Conservation (phyloP, 2,329 filamentous ascomycete genomes). For the Aspergillus sp. region DNA sequence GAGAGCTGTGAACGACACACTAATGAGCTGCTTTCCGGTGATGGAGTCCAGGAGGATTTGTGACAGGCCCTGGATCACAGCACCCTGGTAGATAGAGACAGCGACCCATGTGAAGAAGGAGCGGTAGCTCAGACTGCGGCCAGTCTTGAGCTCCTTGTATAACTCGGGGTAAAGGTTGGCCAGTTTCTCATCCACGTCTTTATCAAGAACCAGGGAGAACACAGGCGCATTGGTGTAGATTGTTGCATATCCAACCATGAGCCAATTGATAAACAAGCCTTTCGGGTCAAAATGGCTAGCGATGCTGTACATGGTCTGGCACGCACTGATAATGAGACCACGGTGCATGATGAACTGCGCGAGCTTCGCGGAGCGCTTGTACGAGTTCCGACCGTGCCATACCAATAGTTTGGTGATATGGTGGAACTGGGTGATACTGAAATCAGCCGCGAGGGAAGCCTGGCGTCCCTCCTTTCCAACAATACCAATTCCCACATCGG, state of each 20-base stretch:
- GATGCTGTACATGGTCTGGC: slow-evolving; percentile 96
- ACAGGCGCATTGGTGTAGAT: slow-evolving; percentile 93
- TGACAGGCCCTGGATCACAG: slow-evolving; percentile 90
- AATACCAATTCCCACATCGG: slow-evolving; percentile 95
- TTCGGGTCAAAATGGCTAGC: slow-evolving; percentile 90
- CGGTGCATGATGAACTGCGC: slow-evolving; percentile 98
- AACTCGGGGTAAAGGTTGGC: slow-evolving; percentile 95
- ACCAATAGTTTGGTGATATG: slow-evolving; percentile 96
- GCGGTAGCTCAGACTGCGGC: slow-evolving; percentile 81
- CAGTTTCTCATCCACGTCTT: slow-evolving; percentile 89
- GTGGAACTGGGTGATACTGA: slow-evolving; percentile 92
- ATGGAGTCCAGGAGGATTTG: slow-evolving; percentile 83
- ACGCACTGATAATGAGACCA: slow-evolving; percentile 90
- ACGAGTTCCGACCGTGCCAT: slow-evolving; percentile 97
- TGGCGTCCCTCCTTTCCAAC: slow-evolving; percentile 97
- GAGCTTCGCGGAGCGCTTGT: slow-evolving; percentile 92
- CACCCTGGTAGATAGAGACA: slow-evolving; percentile 91
- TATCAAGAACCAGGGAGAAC: slow-evolving; percentile 88
- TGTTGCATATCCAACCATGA: slow-evolving; percentile 94
- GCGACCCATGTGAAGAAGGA: slow-evolving; percentile 97
- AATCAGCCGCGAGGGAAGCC: slow-evolving; percentile 91
- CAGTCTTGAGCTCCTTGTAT: slow-evolving; percentile 93
- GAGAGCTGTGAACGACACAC: slow-evolving; percentile 86
- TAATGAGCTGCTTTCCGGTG: slow-evolving; percentile 68
- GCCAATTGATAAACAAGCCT: slow-evolving; percentile 93